Base-by-base conservation (phyloP, 805 yeast species). In the Candida takata region DNA sequence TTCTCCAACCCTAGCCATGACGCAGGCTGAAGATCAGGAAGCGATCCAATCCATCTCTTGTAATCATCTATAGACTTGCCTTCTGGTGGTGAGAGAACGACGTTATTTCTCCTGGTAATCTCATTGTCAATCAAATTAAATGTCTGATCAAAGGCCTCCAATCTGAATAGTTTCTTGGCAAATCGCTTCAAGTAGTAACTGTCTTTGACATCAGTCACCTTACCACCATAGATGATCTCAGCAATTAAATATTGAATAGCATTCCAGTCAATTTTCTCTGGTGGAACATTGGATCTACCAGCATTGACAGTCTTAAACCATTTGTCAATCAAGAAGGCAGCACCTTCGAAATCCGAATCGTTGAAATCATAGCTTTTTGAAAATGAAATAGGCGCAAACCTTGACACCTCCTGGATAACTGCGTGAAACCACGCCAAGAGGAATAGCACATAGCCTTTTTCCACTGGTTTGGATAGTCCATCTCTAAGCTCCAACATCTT, bases 341-440 rank as follows among this genome's bases (percentile, higher is more conserved):
- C 79, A 16, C 74, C 64, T 9, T 61, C 57, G 36, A 79, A 69
- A 52, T 88, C 96, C n/a, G 77, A 58, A 38, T 83, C 84, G 51
- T 73, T 83, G 47, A 87, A 72, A 41, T 83, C 94, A 50, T 84
- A 80, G 8, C 45, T 50, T 44, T 71, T 70, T 1, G 59, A 47
- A 58, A 84, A 83, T 2, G 90, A 84, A 3, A 72, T 51, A 1
- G 90, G 86, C 1, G 65, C 67, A 43, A 68, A 79, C 31, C 81
- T 62, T 33, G 72, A 54, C 35, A 84, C 57, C 41, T 77, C 86
- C 24, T 66, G 66, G 4, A 85, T 50, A 1, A 81, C 51, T 0
- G 83, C 67, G 51, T 84, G 94, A 42, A 71, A 70, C 95, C 95
- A 84, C 0, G 75, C 65, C 5, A 83, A 44, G 19, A 80, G 54